Conservation (phyloP, 345 rosid species). For the Lepidium aucheri region DNA sequence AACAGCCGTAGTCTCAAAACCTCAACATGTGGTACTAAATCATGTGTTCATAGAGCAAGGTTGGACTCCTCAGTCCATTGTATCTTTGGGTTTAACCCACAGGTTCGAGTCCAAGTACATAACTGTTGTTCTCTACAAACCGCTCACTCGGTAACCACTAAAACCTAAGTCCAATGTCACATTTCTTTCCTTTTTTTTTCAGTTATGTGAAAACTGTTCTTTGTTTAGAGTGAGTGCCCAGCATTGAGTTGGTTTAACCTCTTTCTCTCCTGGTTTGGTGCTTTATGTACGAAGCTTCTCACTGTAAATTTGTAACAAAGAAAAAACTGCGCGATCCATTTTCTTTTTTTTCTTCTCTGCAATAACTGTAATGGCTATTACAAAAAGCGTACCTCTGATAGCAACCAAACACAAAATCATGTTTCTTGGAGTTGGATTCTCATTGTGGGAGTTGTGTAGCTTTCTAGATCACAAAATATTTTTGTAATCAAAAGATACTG, state of each 20-base stretch:
- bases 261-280: conserved; percentile 2
- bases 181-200: neutral
- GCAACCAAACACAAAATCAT: neutral
- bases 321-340: neutral
- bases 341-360: neutral
- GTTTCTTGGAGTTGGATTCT: neutral
- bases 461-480: too few species aligned
- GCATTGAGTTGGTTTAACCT: conserved; percentile 6
- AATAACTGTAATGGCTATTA: neutral
- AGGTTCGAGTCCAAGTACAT: conserved; percentile 86
- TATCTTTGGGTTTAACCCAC: conserved; percentile 79
- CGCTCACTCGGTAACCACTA: conserved; percentile 45
- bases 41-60: conserved; percentile 81
- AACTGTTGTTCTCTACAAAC: conserved; percentile 85
- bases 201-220: conserved; percentile 2
- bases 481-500: neutral
- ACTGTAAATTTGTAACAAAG: conserved; percentile 7
- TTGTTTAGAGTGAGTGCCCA: conserved; percentile 20
- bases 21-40: conserved; percentile 81
- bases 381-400: neutral
- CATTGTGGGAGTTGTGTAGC: too few species aligned
- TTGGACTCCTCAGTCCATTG: conserved; percentile 65
- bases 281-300: conserved; percentile 18
- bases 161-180: neutral
- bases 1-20: conserved; percentile 38